A percentile compares a stretch with the other conserved stretches of the same genome.
Evolutionary conservation across 2,329 filamentous ascomycete genomes (phyloP).

Genomic region (Scopulariopsis brevicaulis): DNA sequence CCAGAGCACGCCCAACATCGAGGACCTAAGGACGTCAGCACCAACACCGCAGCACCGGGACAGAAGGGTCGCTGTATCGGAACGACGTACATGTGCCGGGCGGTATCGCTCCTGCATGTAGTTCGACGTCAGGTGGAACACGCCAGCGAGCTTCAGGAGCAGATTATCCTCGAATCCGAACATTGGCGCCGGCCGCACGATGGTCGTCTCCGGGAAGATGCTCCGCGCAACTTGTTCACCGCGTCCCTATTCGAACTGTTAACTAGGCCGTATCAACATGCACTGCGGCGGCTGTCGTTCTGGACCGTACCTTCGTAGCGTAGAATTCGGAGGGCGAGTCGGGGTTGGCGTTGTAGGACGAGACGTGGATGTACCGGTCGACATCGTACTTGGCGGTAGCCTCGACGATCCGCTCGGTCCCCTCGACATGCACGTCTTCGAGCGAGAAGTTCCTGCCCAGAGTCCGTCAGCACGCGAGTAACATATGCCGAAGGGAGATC

Average conservation of each 20-base stretch:
- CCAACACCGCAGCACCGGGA: neutral
- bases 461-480: neutral
- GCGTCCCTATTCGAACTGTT: slow-evolving; percentile 40
- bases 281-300: neutral
- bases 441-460: slow-evolving; percentile 72
- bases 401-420: slow-evolving; percentile 82
- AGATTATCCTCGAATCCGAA: slow-evolving; percentile 94
- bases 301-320: slow-evolving; percentile 60
- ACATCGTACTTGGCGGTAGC: slow-evolving; percentile 96
- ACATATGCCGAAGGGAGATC: neutral
- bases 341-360: slow-evolving; percentile 78
- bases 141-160: slow-evolving; percentile 71
- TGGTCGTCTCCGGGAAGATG: slow-evolving; percentile 94
- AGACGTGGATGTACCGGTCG: slow-evolving; percentile 93
- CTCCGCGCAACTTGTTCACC: slow-evolving; percentile 75
- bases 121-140: slow-evolving; percentile 79
- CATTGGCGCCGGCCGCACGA: slow-evolving; percentile 85
- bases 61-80: neutral
- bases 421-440: slow-evolving; percentile 87
- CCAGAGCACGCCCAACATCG: slow-evolving; percentile 80
- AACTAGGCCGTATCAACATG: neutral
- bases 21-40: slow-evolving; percentile 47
- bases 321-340: slow-evolving; percentile 83
- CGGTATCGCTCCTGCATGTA: slow-evolving; percentile 84
- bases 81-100: slow-evolving; percentile 68